Evolutionary conservation across 257 asterid species (phyloP).

Genomic region (Gentiana macrophylla): DNA sequence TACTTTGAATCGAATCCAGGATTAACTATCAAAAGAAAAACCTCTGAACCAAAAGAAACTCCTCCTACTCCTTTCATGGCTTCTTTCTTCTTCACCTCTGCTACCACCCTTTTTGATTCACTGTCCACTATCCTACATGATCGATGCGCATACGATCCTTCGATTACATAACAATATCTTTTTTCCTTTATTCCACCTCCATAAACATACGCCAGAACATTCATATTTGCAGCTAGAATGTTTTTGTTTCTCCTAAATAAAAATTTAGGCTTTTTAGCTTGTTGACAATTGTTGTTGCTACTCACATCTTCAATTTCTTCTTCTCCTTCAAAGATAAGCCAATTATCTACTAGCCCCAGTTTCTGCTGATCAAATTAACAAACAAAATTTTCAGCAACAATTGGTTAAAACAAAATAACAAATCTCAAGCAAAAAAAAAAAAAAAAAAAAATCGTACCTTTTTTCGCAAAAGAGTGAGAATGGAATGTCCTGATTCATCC

Average conservation of each 20-base stretch:
- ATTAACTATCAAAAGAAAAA: slow-evolving; percentile 16
- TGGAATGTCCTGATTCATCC: slow-evolving; percentile 61
- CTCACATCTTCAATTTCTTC: slow-evolving; percentile 38
- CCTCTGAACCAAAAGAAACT: slow-evolving; percentile 39
- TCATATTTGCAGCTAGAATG: slow-evolving; percentile 16
- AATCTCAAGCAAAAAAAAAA: neutral
- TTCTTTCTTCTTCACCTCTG: slow-evolving; percentile 65
- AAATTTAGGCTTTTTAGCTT: slow-evolving; percentile 28
- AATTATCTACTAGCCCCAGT: slow-evolving; percentile 39
- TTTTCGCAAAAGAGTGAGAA: slow-evolving; percentile 47
- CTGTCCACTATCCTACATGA: slow-evolving; percentile 49
- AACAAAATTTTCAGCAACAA: neutral
- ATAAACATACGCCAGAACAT: slow-evolving; percentile 47
- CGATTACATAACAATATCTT: slow-evolving; percentile 31
- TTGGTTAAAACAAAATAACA: neutral
- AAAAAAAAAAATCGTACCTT: slow-evolving; percentile 27
- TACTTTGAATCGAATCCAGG: slow-evolving; percentile 22
- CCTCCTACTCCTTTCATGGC: slow-evolving; percentile 25
- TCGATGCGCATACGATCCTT: slow-evolving; percentile 55
- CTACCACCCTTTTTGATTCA: slow-evolving; percentile 39
- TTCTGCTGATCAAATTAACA: slow-evolving; percentile 24
- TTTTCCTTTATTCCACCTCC: slow-evolving; percentile 15
- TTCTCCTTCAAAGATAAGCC: slow-evolving; percentile 68
- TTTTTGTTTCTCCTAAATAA: slow-evolving; percentile 32
- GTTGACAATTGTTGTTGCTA: slow-evolving; percentile 9